phyloP scores from a whole-genome alignment of 495 filamentous ascomycete species.

The Daldinia decipiens region DNA sequence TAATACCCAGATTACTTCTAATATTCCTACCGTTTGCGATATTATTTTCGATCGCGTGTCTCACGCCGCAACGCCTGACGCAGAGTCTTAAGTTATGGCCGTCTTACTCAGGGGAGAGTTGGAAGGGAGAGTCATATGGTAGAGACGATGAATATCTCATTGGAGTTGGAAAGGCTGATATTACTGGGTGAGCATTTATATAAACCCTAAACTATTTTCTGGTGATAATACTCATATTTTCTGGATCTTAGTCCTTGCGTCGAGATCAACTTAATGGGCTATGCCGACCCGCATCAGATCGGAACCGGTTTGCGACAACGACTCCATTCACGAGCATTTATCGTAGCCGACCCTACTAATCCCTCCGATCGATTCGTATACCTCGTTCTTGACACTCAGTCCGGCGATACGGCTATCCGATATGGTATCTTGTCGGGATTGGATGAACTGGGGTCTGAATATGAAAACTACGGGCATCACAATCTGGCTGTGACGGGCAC shows the following conservation, averaged over 20 bases:
- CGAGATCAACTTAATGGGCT: slow-evolving; percentile 91
- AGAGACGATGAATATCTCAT: slow-evolving; percentile 72
- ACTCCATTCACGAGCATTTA: slow-evolving; percentile 90
- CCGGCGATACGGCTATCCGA: slow-evolving; percentile 89
- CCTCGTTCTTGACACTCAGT: slow-evolving; percentile 85
- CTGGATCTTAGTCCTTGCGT: slow-evolving; percentile 74
- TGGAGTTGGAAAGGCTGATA: slow-evolving; percentile 94
- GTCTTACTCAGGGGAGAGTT: slow-evolving; percentile 8
- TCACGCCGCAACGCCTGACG: slow-evolving; percentile 8
- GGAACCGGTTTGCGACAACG: slow-evolving; percentile 90
- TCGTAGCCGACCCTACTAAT: slow-evolving; percentile 74
- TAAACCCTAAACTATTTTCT: too few species aligned
- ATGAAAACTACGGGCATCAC: slow-evolving; percentile 77
- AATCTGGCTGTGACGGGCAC: slow-evolving; percentile 94
- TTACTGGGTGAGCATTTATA: slow-evolving; percentile 74
- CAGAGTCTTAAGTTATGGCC: slow-evolving; percentile 27
- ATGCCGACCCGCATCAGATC: slow-evolving; percentile 86
- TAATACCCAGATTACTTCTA: slow-evolving; percentile 2
- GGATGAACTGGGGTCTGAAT: slow-evolving; percentile 70
- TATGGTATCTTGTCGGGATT: slow-evolving; percentile 85
- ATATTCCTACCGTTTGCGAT: slow-evolving; percentile 9
- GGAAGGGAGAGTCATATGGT: slow-evolving; percentile 3
- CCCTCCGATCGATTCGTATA: slow-evolving; percentile 84
- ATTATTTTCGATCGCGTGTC: slow-evolving; percentile 7
- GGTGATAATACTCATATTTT: slow-evolving; percentile 24